A percentile compares a stretch with the other conserved stretches of the same genome.
Conservation (phyloP, 345 rosid genomes). For the Kernera saxatilis region DNA sequence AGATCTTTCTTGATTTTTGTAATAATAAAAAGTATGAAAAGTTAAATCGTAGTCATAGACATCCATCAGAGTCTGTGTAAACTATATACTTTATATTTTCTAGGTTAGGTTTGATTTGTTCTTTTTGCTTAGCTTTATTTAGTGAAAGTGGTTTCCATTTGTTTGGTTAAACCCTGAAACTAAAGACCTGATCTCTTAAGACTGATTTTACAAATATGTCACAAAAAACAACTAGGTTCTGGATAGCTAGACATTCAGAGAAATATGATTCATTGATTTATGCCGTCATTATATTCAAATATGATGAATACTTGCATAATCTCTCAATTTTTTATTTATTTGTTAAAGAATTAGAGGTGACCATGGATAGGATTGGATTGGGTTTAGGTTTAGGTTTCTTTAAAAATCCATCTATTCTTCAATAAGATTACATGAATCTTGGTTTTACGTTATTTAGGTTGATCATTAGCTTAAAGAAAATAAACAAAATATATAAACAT, state of each 20-base stretch:
- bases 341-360: background rate
- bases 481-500: background rate
- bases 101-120: slow-evolving; percentile 25
- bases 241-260: background rate
- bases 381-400: background rate
- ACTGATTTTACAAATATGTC: background rate
- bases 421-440: background rate
- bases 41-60: slow-evolving; percentile 19
- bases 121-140: slow-evolving; percentile 30
- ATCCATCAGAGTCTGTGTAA: slow-evolving; percentile 30
- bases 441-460: background rate
- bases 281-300: background rate
- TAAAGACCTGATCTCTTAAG: slow-evolving; percentile 11
- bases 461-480: background rate
- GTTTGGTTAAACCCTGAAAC: slow-evolving; percentile 14
- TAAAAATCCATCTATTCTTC: background rate
- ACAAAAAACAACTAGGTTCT: background rate
- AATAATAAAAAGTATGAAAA: slow-evolving; percentile 20
- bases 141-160: slow-evolving; percentile 24
- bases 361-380: background rate
- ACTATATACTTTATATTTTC: background rate
- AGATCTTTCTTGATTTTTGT: slow-evolving; percentile 15
- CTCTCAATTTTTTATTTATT: background rate
- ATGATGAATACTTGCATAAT: background rate
- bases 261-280: background rate